phyloP scores from a whole-genome alignment of 2,329 filamentous ascomycete species.

The Sclerotinia minor region DNA sequence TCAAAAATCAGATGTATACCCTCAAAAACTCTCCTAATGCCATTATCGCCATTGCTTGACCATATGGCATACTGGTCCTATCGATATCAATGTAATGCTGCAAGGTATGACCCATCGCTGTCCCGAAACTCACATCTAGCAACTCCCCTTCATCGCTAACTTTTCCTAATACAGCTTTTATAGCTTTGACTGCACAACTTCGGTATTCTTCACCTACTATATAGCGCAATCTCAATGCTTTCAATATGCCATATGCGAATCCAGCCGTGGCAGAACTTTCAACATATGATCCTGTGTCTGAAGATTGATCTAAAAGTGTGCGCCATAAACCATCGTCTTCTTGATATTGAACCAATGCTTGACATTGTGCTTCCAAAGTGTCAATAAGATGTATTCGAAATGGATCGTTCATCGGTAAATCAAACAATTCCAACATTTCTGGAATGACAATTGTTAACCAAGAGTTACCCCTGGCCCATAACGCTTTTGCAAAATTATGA shows the following conservation, averaged over 20 bases:
- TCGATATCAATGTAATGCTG: conserved; percentile 78
- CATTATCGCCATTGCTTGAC: conserved; percentile 84
- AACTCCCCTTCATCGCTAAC: conserved; percentile 69
- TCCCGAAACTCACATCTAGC: conserved; percentile 74
- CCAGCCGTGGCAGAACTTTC: conserved; percentile 79
- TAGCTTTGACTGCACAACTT: conserved; percentile 62
- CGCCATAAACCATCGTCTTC: conserved; percentile 66
- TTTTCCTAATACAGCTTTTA: conserved; percentile 65
- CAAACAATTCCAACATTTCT: conserved; percentile 73
- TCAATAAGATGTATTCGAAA: conserved; percentile 57
- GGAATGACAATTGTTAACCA: conserved; percentile 85
- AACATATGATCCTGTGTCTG: conserved; percentile 67
- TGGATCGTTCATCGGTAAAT: conserved; percentile 59
- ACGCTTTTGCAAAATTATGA: conserved; percentile 59
- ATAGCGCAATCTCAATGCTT: conserved; percentile 69
- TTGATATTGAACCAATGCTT: conserved; percentile 63
- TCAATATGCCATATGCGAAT: conserved; percentile 78
- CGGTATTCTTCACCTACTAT: conserved; percentile 59
- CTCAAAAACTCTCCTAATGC: conserved; percentile 72
- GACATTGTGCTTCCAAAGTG: conserved; percentile 68
- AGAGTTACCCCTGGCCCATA: conserved; percentile 63
- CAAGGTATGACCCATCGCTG: conserved; percentile 70
- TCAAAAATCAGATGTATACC: conserved; percentile 17
- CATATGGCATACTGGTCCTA: conserved; percentile 79
- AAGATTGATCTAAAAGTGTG: conserved; percentile 68